phyloP scores from a whole-genome alignment of 2,329 filamentous ascomycete species.

The Pseudogymnoascus sp. region DNA sequence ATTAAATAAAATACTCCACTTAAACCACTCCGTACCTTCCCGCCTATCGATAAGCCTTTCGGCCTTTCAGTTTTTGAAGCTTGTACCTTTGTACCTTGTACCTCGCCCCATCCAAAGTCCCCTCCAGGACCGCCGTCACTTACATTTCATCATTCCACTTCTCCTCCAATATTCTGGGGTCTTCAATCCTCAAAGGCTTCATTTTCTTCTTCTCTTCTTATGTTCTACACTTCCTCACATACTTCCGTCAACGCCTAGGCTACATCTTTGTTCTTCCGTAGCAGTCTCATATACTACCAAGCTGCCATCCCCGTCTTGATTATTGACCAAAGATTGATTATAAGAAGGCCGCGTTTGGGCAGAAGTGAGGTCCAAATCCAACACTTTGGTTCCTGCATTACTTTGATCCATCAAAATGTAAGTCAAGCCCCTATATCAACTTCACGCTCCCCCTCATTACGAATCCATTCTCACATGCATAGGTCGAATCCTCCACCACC shows the following conservation, averaged over 20 bases:
- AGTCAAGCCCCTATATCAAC: background rate
- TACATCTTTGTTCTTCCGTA: background rate
- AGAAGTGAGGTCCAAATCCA: background rate
- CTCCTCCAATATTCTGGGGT: background rate
- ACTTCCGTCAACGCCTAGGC: background rate
- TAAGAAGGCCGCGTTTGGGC: background rate
- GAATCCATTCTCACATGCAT: conserved; percentile 10
- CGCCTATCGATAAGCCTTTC: conserved; percentile 3
- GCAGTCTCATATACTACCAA: background rate
- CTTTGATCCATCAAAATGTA: background rate
- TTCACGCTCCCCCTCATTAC: background rate
- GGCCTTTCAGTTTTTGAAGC: conserved; percentile 1
- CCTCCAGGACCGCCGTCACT: background rate
- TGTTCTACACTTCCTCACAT: background rate
- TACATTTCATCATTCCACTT: background rate
- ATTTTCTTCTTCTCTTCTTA: background rate
- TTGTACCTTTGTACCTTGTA: conserved; percentile 4
- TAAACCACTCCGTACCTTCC: background rate
- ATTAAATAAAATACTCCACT: background rate
- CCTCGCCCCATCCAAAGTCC: background rate
- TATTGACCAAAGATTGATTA: background rate
- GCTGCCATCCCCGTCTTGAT: background rate
- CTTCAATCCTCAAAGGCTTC: background rate
- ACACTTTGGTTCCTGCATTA: background rate
- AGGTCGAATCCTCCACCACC: conserved; percentile 5